These are phyloP conservation scores for Trichosporon sp. DNA, from an alignment of 1,284 basidiomycete genomes.

Conservation along the genomic window DNA sequence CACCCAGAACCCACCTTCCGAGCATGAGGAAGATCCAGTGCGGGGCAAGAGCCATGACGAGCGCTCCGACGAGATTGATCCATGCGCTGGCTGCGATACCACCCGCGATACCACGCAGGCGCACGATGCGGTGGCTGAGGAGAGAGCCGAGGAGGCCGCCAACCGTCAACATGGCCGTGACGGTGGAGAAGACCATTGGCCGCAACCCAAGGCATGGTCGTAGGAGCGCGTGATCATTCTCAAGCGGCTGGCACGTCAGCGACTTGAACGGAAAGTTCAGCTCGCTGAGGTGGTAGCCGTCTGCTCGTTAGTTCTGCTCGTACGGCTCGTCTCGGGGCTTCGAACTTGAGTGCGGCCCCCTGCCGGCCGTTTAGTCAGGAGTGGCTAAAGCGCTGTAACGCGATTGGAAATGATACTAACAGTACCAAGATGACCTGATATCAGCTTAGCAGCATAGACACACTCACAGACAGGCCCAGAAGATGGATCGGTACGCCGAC, in stretches of 20 bases:
- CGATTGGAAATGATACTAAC: conserved; percentile 26
- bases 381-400: too few relatives aligned
- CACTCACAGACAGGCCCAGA: conserved; percentile 45
- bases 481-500: conserved; percentile 18
- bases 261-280: conserved; percentile 82
- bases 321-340: too few relatives aligned
- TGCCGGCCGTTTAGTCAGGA: too few relatives aligned
- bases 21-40: conserved; percentile 62
- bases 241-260: conserved; percentile 64
- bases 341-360: too few relatives aligned
- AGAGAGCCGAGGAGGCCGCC: conserved; percentile 81
- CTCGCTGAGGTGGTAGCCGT: conserved; percentile 72
- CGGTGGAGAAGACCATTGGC: conserved; percentile 71
- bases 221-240: conserved; percentile 39
- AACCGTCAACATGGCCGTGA: conserved; percentile 83
- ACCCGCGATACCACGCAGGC: conserved; percentile 62
- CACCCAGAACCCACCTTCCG: conserved; percentile 26
- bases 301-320: conserved; percentile 29
- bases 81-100: conserved; percentile 61
- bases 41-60: conserved; percentile 67
- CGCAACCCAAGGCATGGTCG: conserved; percentile 72
- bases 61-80: conserved; percentile 65
- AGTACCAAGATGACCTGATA: conserved; percentile 55
- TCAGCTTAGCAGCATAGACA: not conserved
- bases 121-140: conserved; percentile 69